phyloP scores from a whole-genome alignment of 768 basidiomycete species.

The Artomyces pyxidatus region DNA sequence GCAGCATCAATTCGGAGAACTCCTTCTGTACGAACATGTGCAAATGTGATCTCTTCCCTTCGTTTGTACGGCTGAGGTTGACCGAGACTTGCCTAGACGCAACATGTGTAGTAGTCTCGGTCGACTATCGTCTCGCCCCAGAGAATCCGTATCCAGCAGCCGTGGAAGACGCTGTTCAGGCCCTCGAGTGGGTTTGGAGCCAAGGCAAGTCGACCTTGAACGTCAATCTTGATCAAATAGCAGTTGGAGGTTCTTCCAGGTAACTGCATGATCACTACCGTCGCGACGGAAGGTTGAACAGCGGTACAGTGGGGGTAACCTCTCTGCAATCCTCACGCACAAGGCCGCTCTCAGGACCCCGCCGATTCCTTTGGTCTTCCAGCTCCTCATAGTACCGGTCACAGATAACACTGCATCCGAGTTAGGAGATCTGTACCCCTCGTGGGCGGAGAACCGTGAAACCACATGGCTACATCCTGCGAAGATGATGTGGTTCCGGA shows the following conservation, averaged over 20 bases:
- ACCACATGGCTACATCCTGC: slow-evolving; percentile 52
- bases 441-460: slow-evolving; percentile 50
- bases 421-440: slow-evolving; percentile 28
- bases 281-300: background rate
- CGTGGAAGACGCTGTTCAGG: slow-evolving; percentile 61
- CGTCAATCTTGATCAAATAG: slow-evolving; percentile 45
- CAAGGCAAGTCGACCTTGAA: slow-evolving; percentile 39
- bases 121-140: slow-evolving; percentile 67
- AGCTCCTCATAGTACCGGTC: slow-evolving; percentile 65
- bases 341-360: slow-evolving; percentile 44
- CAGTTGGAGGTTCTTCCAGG: slow-evolving; percentile 73
- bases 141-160: slow-evolving; percentile 66
- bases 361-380: slow-evolving; percentile 48
- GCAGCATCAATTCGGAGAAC: slow-evolving; percentile 52
- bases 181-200: slow-evolving; percentile 51
- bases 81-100: slow-evolving; percentile 33
- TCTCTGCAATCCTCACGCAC: slow-evolving; percentile 57
- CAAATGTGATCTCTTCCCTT: slow-evolving; percentile 31
- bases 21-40: slow-evolving; percentile 55
- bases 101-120: slow-evolving; percentile 52
- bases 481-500: slow-evolving; percentile 70
- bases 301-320: slow-evolving; percentile 52
- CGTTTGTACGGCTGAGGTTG: background rate
- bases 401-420: slow-evolving; percentile 58
- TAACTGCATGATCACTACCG: slow-evolving; percentile 13